These are phyloP conservation scores for Fonsecaea multimorphosa DNA, from an alignment of 2,329 filamentous ascomycete species.

Conservation along the genomic window DNA sequence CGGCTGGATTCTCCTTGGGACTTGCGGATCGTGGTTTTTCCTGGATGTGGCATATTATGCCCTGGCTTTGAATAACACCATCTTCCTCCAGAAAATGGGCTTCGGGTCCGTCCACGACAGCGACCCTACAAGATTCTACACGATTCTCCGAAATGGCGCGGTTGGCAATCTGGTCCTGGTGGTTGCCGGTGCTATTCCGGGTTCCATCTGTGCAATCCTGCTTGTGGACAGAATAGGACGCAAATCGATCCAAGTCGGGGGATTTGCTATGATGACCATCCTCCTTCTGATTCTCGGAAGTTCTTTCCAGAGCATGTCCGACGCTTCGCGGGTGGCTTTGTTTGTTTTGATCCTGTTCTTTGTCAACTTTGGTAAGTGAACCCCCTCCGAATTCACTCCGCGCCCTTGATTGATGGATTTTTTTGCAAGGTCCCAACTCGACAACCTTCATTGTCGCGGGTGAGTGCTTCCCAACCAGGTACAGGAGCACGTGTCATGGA, in stretches of 20 bases:
- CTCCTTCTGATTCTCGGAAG: constrained; percentile 69
- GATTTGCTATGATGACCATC: constrained; percentile 67
- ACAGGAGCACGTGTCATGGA: constrained; percentile 67
- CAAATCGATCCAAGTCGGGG: constrained; percentile 73
- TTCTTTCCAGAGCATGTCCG: constrained; percentile 57
- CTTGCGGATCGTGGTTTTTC: constrained; percentile 82
- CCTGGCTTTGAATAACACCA: constrained; percentile 75
- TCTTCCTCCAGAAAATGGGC: constrained; percentile 73
- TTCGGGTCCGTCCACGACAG: constrained; percentile 66
- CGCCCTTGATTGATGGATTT: neutral
- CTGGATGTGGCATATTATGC: constrained; percentile 70
- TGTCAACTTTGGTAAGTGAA: constrained; percentile 62
- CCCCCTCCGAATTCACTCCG: neutral
- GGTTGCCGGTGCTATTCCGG: constrained; percentile 76
- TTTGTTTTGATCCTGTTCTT: constrained; percentile 70
- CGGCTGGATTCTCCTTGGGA: constrained; percentile 74
- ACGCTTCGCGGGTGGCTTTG: constrained; percentile 61
- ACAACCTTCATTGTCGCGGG: constrained; percentile 70
- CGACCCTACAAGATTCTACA: constrained; percentile 57
- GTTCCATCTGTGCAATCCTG: constrained; percentile 81
- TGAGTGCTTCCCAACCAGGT: constrained; percentile 69
- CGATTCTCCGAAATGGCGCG: constrained; percentile 73
- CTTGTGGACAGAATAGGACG: constrained; percentile 75
- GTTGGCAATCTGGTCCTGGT: constrained; percentile 80
- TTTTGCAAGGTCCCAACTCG: constrained; percentile 59